Conservation (phyloP, 768 basidiomycete genomes). For the Rhizopogon vulgaris region DNA sequence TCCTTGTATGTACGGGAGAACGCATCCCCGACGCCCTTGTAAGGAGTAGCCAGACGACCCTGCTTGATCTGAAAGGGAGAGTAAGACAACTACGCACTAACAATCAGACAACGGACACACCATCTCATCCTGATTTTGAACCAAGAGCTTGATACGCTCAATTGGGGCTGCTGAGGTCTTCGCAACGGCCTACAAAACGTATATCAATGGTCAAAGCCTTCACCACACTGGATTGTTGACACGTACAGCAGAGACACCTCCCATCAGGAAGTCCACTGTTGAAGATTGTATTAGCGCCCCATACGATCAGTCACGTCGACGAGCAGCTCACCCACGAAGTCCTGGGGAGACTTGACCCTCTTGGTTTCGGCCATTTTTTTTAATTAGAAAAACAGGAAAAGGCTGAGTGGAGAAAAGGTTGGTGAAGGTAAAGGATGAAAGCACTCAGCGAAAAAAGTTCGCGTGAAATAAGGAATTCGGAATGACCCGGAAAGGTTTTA, state of each 20-base stretch:
- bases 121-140: slow-evolving; percentile 99
- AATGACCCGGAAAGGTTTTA: slow-evolving; percentile 23
- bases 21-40: slow-evolving; percentile 95
- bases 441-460: slow-evolving; percentile 43
- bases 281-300: slow-evolving; percentile 27
- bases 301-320: slow-evolving; percentile 1
- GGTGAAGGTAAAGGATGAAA: slow-evolving; percentile 37
- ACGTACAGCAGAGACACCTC: slow-evolving; percentile 87
- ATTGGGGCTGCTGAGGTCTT: slow-evolving; percentile 99
- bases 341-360: slow-evolving; percentile 87
- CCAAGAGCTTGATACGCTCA: slow-evolving; percentile 98
- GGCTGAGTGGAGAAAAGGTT: slow-evolving; percentile 43
- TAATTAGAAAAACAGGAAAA: slow-evolving; percentile 29
- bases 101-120: slow-evolving; percentile 30
- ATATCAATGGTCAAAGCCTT: slow-evolving; percentile 12
- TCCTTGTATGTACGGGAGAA: slow-evolving; percentile 89
- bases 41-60: slow-evolving; percentile 92
- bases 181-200: slow-evolving; percentile 72
- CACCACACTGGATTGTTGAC: background rate
- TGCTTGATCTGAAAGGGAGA: slow-evolving; percentile 79
- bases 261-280: slow-evolving; percentile 91
- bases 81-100: background rate
- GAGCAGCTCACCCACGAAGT: slow-evolving; percentile 65
- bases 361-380: slow-evolving; percentile 76
- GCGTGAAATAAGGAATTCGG: slow-evolving; percentile 31